phyloP scores from a whole-genome alignment of 495 filamentous ascomycete species.

The Penicillium pulvis region DNA sequence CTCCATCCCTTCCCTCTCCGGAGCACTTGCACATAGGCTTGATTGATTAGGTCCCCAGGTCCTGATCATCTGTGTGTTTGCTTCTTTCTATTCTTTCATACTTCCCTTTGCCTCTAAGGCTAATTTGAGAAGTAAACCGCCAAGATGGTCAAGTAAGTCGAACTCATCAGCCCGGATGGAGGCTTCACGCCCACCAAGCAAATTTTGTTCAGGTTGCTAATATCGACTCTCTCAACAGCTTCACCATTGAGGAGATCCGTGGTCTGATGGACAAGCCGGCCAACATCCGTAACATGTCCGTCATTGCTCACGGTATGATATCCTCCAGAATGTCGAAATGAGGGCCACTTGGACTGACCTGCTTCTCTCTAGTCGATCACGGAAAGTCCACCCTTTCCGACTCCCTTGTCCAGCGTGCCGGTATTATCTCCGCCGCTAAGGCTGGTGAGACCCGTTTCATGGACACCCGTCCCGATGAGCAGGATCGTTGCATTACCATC shows the following conservation, averaged over 20 bases:
- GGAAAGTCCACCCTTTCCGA: constrained; percentile 99
- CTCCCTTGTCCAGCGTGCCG: constrained; percentile 96
- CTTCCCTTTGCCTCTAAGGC: constrained; percentile 44
- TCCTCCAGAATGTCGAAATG: neutral
- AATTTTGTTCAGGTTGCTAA: constrained; percentile 24
- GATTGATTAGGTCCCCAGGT: constrained; percentile 48
- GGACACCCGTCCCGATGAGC: constrained; percentile 95
- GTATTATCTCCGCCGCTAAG: constrained; percentile 99
- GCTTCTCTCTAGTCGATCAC: constrained; percentile 75
- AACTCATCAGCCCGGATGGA: neutral
- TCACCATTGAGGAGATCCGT: constrained; percentile 99
- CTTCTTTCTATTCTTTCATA: constrained; percentile 30
- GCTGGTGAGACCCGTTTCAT: constrained; percentile 94
- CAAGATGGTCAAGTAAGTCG: constrained; percentile 99
- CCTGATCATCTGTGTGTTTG: constrained; percentile 47
- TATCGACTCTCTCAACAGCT: constrained; percentile 59
- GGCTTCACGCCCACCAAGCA: neutral
- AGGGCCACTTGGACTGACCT: constrained; percentile 8
- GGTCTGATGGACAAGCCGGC: constrained; percentile 93
- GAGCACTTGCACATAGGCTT: constrained; percentile 49
- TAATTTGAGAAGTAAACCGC: constrained; percentile 66
- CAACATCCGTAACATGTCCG: constrained; percentile 99
- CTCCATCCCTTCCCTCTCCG: constrained; percentile 33
- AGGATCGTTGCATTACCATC: constrained; percentile 99
- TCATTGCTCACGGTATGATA: constrained; percentile 91